Evolutionary conservation across 2,329 filamentous ascomycete genomes (phyloP).

Genomic region (Teratosphaeriaceae sp.): DNA sequence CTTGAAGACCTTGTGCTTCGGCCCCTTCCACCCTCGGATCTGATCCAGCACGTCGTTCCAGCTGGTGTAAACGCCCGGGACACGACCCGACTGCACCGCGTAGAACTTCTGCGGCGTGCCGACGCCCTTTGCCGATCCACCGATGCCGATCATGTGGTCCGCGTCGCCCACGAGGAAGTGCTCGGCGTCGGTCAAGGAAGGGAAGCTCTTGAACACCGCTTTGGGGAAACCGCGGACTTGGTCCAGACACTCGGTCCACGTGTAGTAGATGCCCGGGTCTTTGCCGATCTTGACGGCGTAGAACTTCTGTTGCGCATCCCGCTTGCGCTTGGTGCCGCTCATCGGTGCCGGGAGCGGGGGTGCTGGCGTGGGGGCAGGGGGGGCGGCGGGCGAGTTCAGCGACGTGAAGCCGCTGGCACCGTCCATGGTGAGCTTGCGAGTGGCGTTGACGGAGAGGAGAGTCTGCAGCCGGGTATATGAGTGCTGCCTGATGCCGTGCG

Average conservation of each 20-base stretch:
- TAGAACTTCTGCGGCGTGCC: conserved; percentile 45
- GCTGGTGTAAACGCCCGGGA: conserved; percentile 56
- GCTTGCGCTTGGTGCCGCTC: conserved; percentile 52
- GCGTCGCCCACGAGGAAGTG: conserved; percentile 58
- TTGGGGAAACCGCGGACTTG: conserved; percentile 55
- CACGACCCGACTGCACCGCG: conserved; percentile 51
- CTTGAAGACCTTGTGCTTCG: conserved; percentile 46
- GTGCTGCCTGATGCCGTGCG: not conserved
- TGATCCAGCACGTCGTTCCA: conserved; percentile 67
- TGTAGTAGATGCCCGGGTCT: conserved; percentile 56
- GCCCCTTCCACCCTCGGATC: conserved; percentile 64
- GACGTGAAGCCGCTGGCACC: conserved; percentile 19
- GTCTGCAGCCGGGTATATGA: not conserved
- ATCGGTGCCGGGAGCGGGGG: not conserved
- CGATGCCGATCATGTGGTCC: conserved; percentile 25
- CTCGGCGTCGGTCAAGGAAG: conserved; percentile 66
- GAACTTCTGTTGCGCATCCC: conserved; percentile 46
- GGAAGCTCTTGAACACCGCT: conserved; percentile 64
- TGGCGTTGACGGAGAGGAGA: not conserved
- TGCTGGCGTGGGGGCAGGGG: conserved; percentile 2
- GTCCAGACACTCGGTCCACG: conserved; percentile 55
- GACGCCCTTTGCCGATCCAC: conserved; percentile 3
- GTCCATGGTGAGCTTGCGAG: not conserved
- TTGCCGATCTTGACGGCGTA: conserved; percentile 58
- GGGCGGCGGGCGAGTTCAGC: conserved; percentile 12